Evolutionary conservation across 2,329 filamentous ascomycete species (phyloP).

Genomic region (Chaetoscypha palmicola): DNA sequence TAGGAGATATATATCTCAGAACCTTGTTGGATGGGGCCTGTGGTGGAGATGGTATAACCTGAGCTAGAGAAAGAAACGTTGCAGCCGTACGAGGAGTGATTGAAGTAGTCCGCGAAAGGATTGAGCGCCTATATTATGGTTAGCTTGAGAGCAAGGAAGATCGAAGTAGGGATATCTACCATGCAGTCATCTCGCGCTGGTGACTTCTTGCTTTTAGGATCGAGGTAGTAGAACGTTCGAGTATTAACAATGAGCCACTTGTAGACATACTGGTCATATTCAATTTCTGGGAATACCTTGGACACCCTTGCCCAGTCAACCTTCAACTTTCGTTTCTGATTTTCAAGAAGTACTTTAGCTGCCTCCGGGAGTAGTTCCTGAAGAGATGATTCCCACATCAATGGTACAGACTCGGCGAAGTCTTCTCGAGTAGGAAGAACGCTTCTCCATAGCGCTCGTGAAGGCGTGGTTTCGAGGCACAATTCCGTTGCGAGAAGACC

Average conservation of each 20-base stretch:
- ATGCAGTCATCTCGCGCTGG: conserved; percentile 50
- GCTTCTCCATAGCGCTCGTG: conserved; percentile 53
- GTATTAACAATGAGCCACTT: conserved; percentile 56
- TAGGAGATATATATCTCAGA: conserved; percentile 66
- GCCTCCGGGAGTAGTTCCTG: conserved; percentile 40
- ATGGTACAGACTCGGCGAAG: conserved; percentile 50
- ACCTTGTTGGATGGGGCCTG: conserved; percentile 43
- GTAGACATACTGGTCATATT: conserved; percentile 41
- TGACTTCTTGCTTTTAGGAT: conserved; percentile 13
- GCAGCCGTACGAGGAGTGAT: conserved; percentile 45
- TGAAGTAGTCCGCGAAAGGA: conserved; percentile 69
- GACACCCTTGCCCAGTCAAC: conserved; percentile 42
- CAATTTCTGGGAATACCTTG: conserved; percentile 35
- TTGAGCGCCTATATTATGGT: conserved; percentile 44
- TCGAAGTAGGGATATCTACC: conserved; percentile 18
- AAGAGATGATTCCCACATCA: conserved; percentile 43
- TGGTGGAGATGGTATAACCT: conserved; percentile 49
- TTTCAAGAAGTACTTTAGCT: conserved; percentile 40
- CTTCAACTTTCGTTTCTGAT: conserved; percentile 47
- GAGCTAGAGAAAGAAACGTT: conserved; percentile 42
- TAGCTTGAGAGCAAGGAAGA: neutral
- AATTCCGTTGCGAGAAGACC: conserved; percentile 66
- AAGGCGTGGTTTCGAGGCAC: conserved; percentile 43
- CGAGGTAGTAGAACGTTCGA: conserved; percentile 51
- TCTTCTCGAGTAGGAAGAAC: conserved; percentile 59